These are phyloP conservation scores for Euphorbia lathyris DNA, from an alignment of 345 rosid genomes.

Conservation along the genomic window DNA sequence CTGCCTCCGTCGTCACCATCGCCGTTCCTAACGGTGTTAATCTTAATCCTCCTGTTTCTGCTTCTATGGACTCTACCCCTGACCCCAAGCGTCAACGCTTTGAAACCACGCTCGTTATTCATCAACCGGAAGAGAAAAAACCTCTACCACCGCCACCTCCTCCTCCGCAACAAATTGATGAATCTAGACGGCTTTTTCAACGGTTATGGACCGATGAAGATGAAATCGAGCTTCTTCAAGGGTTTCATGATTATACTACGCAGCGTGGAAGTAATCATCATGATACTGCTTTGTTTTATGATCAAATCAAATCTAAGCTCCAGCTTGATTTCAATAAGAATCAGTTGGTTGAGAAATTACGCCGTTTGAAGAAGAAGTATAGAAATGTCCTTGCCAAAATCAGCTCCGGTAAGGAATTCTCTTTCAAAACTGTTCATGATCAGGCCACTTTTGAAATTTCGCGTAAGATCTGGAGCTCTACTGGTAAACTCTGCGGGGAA, in stretches of 20 bases:
- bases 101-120: constrained; percentile 14
- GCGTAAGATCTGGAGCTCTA: constrained; percentile 78
- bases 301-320: constrained; percentile 85
- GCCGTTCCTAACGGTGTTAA: constrained; percentile 18
- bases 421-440: constrained; percentile 86
- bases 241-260: constrained; percentile 74
- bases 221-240: constrained; percentile 96
- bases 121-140: constrained; percentile 27
- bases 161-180: constrained; percentile 52
- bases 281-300: constrained; percentile 88
- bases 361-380: constrained; percentile 89
- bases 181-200: constrained; percentile 77
- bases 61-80: constrained; percentile 24
- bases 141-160: constrained; percentile 28
- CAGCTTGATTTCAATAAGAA: constrained; percentile 98
- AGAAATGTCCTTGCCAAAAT: constrained; percentile 70
- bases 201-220: constrained; percentile 98
- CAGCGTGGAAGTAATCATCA: constrained; percentile 57
- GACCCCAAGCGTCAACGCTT: constrained; percentile 50
- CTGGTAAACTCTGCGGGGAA: constrained; percentile 38
- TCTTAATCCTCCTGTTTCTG: constrained; percentile 25
- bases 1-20: constrained; percentile 6
- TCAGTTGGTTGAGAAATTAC: constrained; percentile 92
- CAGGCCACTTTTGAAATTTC: constrained; percentile 95
- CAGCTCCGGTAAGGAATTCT: constrained; percentile 78